These are phyloP conservation scores for Tulasnella calospora DNA, from an alignment of 768 basidiomycete genomes.

Conservation along the genomic window DNA sequence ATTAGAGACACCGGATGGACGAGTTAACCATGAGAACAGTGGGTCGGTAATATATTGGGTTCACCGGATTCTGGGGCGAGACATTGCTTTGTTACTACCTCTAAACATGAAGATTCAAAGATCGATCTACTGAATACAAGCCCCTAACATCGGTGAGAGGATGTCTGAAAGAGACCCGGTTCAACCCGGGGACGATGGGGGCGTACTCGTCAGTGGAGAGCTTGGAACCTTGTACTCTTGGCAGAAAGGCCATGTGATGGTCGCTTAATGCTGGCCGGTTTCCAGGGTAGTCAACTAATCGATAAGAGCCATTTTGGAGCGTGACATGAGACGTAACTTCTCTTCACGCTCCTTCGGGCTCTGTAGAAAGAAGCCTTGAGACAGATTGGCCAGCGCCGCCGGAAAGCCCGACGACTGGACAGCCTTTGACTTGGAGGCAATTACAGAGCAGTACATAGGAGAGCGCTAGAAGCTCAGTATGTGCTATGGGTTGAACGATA, in stretches of 20 bases:
- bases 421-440: not conserved
- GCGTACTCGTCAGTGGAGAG: not conserved
- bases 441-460: not conserved
- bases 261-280: not conserved
- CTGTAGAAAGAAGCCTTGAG: not conserved
- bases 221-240: not conserved
- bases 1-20: not conserved
- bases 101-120: not conserved
- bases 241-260: not conserved
- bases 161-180: not conserved
- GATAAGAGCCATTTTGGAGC: not conserved
- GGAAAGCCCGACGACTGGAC: not conserved
- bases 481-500: not conserved
- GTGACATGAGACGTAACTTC: not conserved
- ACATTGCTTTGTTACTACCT: not conserved
- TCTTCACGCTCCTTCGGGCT: not conserved
- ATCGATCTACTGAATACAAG: not conserved
- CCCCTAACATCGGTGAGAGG: not conserved
- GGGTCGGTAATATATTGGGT: not conserved
- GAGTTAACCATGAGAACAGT: not conserved
- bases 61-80: not conserved
- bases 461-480: not conserved
- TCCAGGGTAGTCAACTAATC: not conserved
- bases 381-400: not conserved
- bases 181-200: not conserved